phyloP scores from a whole-genome alignment of 768 basidiomycete genomes.

The Suillus sp. region DNA sequence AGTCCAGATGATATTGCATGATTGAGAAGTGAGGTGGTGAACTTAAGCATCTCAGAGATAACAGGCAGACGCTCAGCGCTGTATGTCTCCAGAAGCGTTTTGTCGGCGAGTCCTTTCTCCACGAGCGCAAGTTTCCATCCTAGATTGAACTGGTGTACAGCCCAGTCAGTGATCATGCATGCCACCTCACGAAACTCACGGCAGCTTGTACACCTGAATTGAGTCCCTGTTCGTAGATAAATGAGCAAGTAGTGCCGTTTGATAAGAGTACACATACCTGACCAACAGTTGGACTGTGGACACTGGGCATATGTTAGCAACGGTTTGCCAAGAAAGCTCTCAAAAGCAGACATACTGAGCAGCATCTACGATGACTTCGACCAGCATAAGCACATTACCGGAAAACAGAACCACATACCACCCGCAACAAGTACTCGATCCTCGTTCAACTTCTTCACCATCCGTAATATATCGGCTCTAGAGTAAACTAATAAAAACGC shows the following conservation, averaged over 20 bases:
- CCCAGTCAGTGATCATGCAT: not conserved
- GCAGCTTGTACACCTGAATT: constrained; percentile 42
- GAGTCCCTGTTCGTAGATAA: constrained; percentile 32
- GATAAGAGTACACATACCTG: not conserved
- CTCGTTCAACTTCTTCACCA: not conserved
- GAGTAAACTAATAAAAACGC: not conserved
- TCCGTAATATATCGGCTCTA: not conserved
- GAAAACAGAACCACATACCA: constrained; percentile 8
- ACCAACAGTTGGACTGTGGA: not conserved
- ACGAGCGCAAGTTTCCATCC: constrained; percentile 32
- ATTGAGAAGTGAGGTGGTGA: constrained; percentile 17
- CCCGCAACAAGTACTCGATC: not conserved
- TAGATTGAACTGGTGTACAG: constrained; percentile 21
- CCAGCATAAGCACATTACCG: not conserved
- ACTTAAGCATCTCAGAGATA: constrained; percentile 30
- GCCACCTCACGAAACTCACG: constrained; percentile 25
- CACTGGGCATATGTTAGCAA: not conserved
- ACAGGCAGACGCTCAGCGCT: constrained; percentile 32
- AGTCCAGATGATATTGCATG: not conserved
- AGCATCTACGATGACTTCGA: not conserved
- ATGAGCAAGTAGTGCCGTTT: not conserved
- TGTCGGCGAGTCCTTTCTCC: constrained; percentile 22
- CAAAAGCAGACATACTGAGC: constrained; percentile 1
- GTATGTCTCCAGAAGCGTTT: constrained; percentile 28
- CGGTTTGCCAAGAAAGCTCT: not conserved